These are phyloP conservation scores for Cicer bijugum DNA, from an alignment of 306 rosid species.

Conservation along the genomic window DNA sequence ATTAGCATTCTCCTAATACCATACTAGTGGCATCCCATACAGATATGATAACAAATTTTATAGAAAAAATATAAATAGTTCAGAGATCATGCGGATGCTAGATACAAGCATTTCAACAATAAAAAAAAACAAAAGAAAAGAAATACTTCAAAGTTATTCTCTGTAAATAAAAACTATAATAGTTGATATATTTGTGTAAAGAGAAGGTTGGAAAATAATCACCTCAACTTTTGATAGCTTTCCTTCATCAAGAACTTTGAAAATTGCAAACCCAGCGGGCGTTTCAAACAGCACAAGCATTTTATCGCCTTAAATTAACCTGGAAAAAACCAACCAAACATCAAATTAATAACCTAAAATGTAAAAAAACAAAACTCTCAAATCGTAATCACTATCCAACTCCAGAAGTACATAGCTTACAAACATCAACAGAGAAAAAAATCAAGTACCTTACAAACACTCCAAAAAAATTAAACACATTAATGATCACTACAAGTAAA, in stretches of 20 bases:
- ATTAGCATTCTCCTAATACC: no score
- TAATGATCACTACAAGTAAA: no score
- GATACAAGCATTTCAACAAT: not conserved
- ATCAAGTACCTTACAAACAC: not conserved
- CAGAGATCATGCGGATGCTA: not conserved
- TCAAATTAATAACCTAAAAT: not conserved
- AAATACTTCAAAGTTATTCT: not conserved
- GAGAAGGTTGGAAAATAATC: not conserved
- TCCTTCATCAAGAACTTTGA: constrained; percentile 81
- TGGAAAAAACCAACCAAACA: constrained; percentile 32
- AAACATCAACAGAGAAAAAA: no score
- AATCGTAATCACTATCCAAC: no score
- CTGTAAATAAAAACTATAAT: not conserved
- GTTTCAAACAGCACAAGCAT: constrained; percentile 85
- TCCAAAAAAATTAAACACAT: no score
- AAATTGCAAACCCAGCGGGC: constrained; percentile 79
- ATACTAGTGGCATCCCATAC: no score
- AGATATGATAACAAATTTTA: not conserved
- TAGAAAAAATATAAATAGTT: not conserved
- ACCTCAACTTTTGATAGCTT: constrained; percentile 84
- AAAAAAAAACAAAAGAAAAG: not conserved
- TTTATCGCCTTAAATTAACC: constrained; percentile 43
- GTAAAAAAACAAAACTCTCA: no score
- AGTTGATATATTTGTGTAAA: not conserved
- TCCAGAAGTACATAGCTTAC: not conserved